A percentile compares a stretch with the other conserved stretches of the same genome.
Conservation (phyloP, 1,284 basidiomycete species). For the Tylopilus sp. region DNA sequence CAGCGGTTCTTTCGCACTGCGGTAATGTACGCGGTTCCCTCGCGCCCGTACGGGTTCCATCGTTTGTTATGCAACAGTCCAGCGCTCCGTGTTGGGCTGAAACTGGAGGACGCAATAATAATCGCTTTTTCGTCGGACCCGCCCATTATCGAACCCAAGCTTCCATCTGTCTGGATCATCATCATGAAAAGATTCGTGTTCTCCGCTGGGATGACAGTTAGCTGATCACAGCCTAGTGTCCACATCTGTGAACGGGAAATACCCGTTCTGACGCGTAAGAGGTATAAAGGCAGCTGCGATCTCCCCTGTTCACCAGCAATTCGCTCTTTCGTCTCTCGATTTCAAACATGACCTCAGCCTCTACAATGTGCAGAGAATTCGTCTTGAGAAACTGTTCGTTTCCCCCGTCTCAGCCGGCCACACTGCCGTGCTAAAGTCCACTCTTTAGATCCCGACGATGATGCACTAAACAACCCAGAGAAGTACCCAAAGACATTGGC, state of each 20-base stretch:
- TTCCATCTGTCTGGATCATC: background rate
- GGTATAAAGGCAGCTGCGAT: constrained; percentile 6
- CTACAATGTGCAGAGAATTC: background rate
- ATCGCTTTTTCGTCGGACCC: background rate
- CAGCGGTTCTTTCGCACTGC: too few relatives aligned
- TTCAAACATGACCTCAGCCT: background rate
- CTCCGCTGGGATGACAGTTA: background rate
- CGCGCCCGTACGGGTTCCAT: too few relatives aligned
- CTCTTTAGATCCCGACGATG: constrained; percentile 14
- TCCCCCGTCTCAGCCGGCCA: background rate
- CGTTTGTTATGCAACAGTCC: too few relatives aligned
- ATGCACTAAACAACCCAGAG: background rate
- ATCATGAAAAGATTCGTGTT: background rate
- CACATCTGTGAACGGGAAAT: background rate
- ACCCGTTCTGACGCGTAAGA: background rate
- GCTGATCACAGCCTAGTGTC: background rate
- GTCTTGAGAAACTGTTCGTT: constrained; percentile 12
- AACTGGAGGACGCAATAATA: background rate
- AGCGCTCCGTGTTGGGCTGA: too few relatives aligned
- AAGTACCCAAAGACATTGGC: constrained; percentile 11
- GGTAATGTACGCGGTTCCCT: too few relatives aligned
- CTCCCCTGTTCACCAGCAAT: constrained; percentile 1
- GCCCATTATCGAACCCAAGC: background rate
- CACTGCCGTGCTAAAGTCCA: background rate
- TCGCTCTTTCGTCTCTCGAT: background rate